Percentiles rank a stretch among this genome's conserved stretches.
These are phyloP conservation scores for Lactarius trivialis DNA, from an alignment of 768 basidiomycete genomes.

Conservation along the genomic window DNA sequence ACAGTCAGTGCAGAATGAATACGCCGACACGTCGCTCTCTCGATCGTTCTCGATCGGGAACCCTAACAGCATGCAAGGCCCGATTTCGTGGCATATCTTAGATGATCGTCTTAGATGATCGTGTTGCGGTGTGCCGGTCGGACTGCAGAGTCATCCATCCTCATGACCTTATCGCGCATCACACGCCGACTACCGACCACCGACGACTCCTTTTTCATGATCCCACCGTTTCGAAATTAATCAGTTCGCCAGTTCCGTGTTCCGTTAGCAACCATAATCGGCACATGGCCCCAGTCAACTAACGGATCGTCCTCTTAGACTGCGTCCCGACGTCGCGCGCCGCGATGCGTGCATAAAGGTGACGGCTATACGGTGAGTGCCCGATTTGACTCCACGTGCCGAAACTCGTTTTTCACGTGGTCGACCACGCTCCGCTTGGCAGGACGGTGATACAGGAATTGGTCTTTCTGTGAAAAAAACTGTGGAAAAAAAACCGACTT, in stretches of 20 bases:
- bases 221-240: not conserved
- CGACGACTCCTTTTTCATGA: conserved; percentile 11
- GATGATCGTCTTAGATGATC: conserved; percentile 47
- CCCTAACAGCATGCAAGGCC: no score
- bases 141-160: conserved; percentile 32
- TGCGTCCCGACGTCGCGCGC: conserved; percentile 23
- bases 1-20: conserved; percentile 3
- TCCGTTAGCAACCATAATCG: not conserved
- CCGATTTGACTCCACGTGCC: not conserved
- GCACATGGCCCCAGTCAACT: conserved; percentile 40
- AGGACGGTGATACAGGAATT: no score
- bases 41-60: conserved; percentile 11
- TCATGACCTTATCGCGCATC: not conserved
- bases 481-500: no score
- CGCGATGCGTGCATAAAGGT: conserved; percentile 39
- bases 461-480: no score
- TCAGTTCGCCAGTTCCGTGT: not conserved
- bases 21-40: not conserved
- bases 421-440: not conserved
- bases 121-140: conserved; percentile 51
- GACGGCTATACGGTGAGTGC: no score
- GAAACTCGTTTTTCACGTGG: not conserved
- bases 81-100: no score
- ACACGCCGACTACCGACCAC: conserved; percentile 7
- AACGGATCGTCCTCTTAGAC: conserved; percentile 57